Base-by-base conservation (phyloP, 192 early-diverging fungal species). In the Coemansia sp. region DNA sequence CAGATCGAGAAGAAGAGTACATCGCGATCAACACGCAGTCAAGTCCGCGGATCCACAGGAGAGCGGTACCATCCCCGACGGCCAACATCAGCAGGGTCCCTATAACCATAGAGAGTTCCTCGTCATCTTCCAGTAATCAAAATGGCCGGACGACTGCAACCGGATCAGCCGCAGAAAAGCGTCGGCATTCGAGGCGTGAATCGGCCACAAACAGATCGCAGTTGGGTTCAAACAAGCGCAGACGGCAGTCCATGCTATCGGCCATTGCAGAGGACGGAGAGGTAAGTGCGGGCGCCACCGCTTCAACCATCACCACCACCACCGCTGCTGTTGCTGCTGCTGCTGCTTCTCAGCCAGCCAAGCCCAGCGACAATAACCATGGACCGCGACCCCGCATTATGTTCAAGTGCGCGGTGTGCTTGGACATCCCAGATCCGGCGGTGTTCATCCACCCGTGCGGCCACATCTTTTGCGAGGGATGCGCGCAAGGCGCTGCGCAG, bases 401-500 rank as follows among this genome's bases (percentile, higher is more conserved):
- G 73, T 80, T 80, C 64, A 80, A 80, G 54, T 80, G 78, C 34
- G 72, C 78, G 0, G 73, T 80, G 32, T 80, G 78, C 17, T 42
- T 80, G 60, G 78, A 80, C 42, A 54, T 43, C 46, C 78, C 78
- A 8, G 73, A 80, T 25, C 78, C 78, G 4, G 78, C 78, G 6
- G 78, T 80, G 23, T 80, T 71, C 62, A 58, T 71, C 29, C 69
- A 80, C 32, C 72, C 78, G 54, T 80, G 78, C 60, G 78, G 78
- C 17, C 78, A 80, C 48, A 72, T 80, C 5, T 80, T 80, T 36
- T 80, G 78, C 42, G 78, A 80, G 41, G 63, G 59, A n/a, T 80
- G 78, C 22, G 78, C 73, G 17, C 73, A 75, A 59, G 66, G 69
- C 5, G 72, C 78, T 0, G 69, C 62, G 8, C 78, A 75, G 57